Evolutionary conservation across 169 alveolate species (phyloP), one percentile per base, ranked within the genome.

Genomic region (Plasmodium fragile): DNA sequence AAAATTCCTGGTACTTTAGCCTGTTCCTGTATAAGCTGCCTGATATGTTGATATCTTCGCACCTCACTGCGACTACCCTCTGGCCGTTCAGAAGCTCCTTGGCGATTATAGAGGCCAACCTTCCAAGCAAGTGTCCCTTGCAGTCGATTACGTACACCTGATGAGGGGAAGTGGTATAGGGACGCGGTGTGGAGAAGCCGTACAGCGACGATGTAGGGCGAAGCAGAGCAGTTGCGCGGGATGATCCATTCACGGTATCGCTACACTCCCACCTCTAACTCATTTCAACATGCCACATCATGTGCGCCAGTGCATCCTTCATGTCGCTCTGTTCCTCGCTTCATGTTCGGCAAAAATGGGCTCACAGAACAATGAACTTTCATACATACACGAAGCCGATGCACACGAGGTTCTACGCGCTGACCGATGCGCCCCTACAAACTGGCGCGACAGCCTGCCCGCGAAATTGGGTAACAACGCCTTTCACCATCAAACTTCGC

Each of bases 91-190:
- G 97, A 59, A 99, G 97, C 95, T 99, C 99, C 97, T 99, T 99
- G 36, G 99, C 99, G 36, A 99, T 98, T 49, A 97, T 96, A 59
- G 99, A 98, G 25, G 99, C 99, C 91, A 99, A 97, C 93, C 99
- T 99, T 72, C 99, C 99, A 92, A 98, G 91, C 83, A 99, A 95
- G 96, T 99, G 99, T 87, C 99, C 99, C 94, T 98, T 98, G 95
- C 99, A 98, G 95, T 99, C 99, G 81, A 99, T 97, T 65, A 99
- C 99, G 69, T 98, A 95, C 84, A 95, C 98, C 97, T 97, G 75
- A 6, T 11, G 18, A 3, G 22, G 59, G 22, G 22, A 49, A 49
- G 22, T 11, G 59, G 0, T 41, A 13, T 41, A 13, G 52, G 13
- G 52, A 41, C 5, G 52, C 13, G 52, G 1, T 13, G 2, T 13